phyloP scores from a whole-genome alignment of 179 eudicot genomes.

The Pouteria campechiana region DNA sequence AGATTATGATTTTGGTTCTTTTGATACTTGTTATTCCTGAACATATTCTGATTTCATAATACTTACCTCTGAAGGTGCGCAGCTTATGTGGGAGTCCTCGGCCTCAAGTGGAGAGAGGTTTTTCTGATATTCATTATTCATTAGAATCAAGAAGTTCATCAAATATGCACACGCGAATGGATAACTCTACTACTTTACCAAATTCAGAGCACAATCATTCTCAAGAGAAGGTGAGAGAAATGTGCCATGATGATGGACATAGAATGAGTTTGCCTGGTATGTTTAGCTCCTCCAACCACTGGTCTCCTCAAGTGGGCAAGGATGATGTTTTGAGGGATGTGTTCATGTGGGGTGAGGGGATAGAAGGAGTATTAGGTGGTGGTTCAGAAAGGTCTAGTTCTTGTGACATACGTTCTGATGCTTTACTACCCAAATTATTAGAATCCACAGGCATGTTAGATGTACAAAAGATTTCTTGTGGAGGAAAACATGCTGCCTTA shows the following conservation, averaged over 20 bases:
- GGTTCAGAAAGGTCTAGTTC: constrained; percentile 23
- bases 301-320: constrained; percentile 1
- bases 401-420: constrained; percentile 28
- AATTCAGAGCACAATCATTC: constrained; percentile 6
- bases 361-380: constrained; percentile 46
- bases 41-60: background rate
- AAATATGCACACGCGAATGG: constrained; percentile 5
- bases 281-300: constrained; percentile 1
- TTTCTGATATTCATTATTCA: constrained; percentile 25
- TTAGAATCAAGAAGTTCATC: constrained; percentile 24
- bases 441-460: constrained; percentile 58
- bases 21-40: background rate
- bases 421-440: constrained; percentile 43
- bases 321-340: constrained; percentile 29
- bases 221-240: constrained; percentile 3
- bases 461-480: constrained; percentile 55
- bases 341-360: constrained; percentile 67
- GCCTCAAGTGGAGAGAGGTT: constrained; percentile 16
- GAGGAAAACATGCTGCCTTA: constrained; percentile 56
- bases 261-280: constrained; percentile 3
- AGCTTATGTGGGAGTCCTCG: constrained; percentile 24
- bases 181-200: constrained; percentile 8
- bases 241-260: background rate
- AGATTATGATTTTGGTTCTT: too few relatives aligned
- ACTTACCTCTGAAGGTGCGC: constrained; percentile 17